Base-by-base conservation (phyloP, 768 basidiomycete species). In the Tulasnella sp. region DNA sequence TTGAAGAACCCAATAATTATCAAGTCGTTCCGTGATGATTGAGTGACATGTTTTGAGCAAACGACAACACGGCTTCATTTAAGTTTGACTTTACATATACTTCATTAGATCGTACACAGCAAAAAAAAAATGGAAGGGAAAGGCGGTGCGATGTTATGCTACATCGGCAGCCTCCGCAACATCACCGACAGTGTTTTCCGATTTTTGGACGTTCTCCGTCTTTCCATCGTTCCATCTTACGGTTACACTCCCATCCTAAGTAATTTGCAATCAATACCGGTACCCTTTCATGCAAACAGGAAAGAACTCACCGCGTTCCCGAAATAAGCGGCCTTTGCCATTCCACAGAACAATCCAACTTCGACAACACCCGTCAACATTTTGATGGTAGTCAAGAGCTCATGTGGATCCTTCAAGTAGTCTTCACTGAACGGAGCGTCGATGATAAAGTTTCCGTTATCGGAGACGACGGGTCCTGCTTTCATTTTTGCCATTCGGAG, bases 321-420 rank as follows among this genome's bases (percentile, higher is more conserved):
- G 65, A 98, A 99, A 70, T 96, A 98, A n/a, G 92, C 93, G 0
- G 91, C 91, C 62, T 81, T 77, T 4, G 85, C 91, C 73, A 95
- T 81, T 48, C 79, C 71, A 62, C 88, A 91, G 69, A 99, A 98
- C n/a, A 99, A 66, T 0, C 95, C 95, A 29, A 96, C 95, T 65
- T 99, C 95, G n/a, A 98, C 88, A 20, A 96, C 89, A 40, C 95
- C 95, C 3, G 93, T 98, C 54, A 98, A 72, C 75, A 93, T 77
- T 71, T 96, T 98, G 61, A 98, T 83, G 54, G 74, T 71, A 13
- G 70, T 65, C 68, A 93, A 68, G 15, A 96, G 71, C 86, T 67
- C 67, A 37, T 68, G 69, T 1, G 90, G 86, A 29, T 85, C 70
- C 57, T 67, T 62, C 74, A 93, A 81, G 59, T 72, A 62, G 32